phyloP scores from a whole-genome alignment of 2,329 filamentous ascomycete genomes.

The Aureobasidium subglaciale region DNA sequence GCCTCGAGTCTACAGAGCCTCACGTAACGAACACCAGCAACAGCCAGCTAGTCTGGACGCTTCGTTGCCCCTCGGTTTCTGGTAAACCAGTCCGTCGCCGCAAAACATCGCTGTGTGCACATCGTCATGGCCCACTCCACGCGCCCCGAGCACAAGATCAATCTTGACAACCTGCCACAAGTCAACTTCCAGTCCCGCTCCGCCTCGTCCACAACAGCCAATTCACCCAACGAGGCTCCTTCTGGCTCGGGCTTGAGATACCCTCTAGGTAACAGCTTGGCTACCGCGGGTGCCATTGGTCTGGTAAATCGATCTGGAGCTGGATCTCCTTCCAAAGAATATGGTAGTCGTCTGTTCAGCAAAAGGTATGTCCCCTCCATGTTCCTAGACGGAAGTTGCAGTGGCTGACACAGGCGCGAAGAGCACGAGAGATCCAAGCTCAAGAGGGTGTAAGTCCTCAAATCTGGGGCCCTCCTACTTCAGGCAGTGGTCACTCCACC shows the following conservation, averaged over 20 bases:
- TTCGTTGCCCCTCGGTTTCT: not conserved
- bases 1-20: not conserved
- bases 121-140: slow-evolving; percentile 74
- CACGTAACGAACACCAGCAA: not conserved
- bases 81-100: slow-evolving; percentile 3
- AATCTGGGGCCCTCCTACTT: slow-evolving; percentile 87
- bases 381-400: not conserved
- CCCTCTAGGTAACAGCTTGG: slow-evolving; percentile 62
- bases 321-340: slow-evolving; percentile 94
- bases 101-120: not conserved
- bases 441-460: slow-evolving; percentile 76
- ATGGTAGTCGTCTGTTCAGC: slow-evolving; percentile 74
- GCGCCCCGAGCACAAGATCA: slow-evolving; percentile 75
- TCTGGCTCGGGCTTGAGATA: slow-evolving; percentile 57
- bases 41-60: slow-evolving; percentile 9
- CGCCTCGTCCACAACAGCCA: slow-evolving; percentile 70
- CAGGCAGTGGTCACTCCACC: slow-evolving; percentile 92
- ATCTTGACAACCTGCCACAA: slow-evolving; percentile 72
- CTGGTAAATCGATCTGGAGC: slow-evolving; percentile 67
- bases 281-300: slow-evolving; percentile 42
- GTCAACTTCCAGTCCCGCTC: slow-evolving; percentile 63
- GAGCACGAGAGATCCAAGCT: slow-evolving; percentile 92
- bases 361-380: slow-evolving; percentile 66
- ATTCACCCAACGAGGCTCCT: slow-evolving; percentile 70
- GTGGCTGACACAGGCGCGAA: slow-evolving; percentile 33